These are phyloP conservation scores for Sisymbrium altissimum DNA, from an alignment of 345 rosid species.

Conservation along the genomic window DNA sequence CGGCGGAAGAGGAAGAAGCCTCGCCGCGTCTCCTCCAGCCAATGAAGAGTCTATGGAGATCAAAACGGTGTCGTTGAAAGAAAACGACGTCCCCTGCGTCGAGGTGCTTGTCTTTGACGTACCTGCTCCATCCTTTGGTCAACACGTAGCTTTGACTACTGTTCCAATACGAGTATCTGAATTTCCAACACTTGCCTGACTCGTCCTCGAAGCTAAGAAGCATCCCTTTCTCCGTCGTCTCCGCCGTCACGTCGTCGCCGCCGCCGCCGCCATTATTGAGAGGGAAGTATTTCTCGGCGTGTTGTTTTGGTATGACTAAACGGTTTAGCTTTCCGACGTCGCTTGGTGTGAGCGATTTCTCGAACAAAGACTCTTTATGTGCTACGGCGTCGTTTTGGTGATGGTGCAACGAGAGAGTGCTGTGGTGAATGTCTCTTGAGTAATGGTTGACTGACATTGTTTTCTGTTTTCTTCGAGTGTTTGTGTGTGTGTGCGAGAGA, in stretches of 20 bases:
- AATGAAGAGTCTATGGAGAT: slow-evolving; percentile 54
- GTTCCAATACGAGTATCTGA: slow-evolving; percentile 83
- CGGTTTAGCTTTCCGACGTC: slow-evolving; percentile 96
- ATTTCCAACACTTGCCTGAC: slow-evolving; percentile 73
- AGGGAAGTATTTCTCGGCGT: slow-evolving; percentile 86
- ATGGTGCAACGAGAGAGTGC: slow-evolving; percentile 33
- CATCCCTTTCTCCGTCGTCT: slow-evolving; percentile 42
- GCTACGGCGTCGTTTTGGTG: slow-evolving; percentile 28
- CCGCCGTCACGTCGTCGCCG: neutral
- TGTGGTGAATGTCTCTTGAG: slow-evolving; percentile 36
- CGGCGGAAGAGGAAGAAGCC: slow-evolving; percentile 14
- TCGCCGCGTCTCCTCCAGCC: slow-evolving; percentile 60
- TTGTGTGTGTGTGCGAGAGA: neutral
- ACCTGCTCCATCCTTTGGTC: slow-evolving; percentile 93
- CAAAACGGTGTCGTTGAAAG: slow-evolving; percentile 54
- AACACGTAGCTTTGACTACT: slow-evolving; percentile 84
- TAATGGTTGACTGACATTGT: slow-evolving; percentile 47
- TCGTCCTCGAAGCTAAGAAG: slow-evolving; percentile 80
- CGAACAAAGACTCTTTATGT: slow-evolving; percentile 55
- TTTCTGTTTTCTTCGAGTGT: too few relatives aligned
- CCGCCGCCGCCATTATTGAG: slow-evolving; percentile 38
- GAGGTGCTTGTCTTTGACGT: slow-evolving; percentile 77
- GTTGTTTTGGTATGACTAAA: slow-evolving; percentile 82
- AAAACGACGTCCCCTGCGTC: slow-evolving; percentile 75
- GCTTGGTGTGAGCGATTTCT: slow-evolving; percentile 84